Percentiles rank a stretch among this genome's conserved stretches.
These are phyloP conservation scores for Penicillium sp. DNA, from an alignment of 2,329 filamentous ascomycete species.

Conservation along the genomic window DNA sequence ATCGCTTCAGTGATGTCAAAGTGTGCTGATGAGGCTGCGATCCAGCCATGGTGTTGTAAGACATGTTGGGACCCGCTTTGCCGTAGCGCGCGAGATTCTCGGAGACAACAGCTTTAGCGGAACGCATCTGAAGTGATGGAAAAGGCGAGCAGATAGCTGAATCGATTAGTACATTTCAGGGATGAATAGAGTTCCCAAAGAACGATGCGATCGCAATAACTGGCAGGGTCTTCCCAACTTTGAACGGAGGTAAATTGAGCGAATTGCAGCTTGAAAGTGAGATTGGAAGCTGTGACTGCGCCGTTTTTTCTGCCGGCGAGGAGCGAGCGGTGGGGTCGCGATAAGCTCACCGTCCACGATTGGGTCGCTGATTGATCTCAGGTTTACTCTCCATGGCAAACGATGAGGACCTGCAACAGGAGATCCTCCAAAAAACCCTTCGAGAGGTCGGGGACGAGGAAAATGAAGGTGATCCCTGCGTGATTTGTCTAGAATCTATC, in stretches of 20 bases:
- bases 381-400: slow-evolving; percentile 33
- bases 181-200: background rate
- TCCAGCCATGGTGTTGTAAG: slow-evolving; percentile 16
- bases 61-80: slow-evolving; percentile 19
- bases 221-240: background rate
- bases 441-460: slow-evolving; percentile 43
- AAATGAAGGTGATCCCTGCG: slow-evolving; percentile 60
- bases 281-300: background rate
- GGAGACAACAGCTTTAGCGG: slow-evolving; percentile 37
- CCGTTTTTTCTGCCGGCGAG: slow-evolving; percentile 15
- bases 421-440: slow-evolving; percentile 47
- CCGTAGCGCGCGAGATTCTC: slow-evolving; percentile 24
- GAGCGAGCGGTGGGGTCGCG: slow-evolving; percentile 6
- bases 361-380: background rate
- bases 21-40: slow-evolving; percentile 48
- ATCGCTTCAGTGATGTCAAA: slow-evolving; percentile 74
- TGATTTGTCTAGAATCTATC: slow-evolving; percentile 81
- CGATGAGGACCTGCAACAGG: slow-evolving; percentile 42
- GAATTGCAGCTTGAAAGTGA: background rate
- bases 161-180: slow-evolving; percentile 5
- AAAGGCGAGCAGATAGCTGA: background rate
- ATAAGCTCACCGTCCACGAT: background rate
- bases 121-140: slow-evolving; percentile 25
- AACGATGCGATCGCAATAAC: background rate
- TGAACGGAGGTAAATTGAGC: background rate